phyloP scores from a whole-genome alignment of 1,284 basidiomycete genomes.

The Neolentinus lepideus region DNA sequence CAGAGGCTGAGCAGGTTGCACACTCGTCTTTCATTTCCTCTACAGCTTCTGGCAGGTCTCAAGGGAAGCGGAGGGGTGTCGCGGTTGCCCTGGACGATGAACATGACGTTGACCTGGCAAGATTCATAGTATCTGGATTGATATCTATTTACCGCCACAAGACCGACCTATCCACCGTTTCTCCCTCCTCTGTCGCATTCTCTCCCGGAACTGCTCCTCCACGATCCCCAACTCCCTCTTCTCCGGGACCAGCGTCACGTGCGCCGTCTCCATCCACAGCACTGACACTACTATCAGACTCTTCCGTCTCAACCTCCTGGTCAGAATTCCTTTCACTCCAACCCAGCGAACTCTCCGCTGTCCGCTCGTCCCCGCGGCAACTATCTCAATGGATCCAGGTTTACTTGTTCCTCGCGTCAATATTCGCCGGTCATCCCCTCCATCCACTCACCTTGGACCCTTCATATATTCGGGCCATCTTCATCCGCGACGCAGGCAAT shows the following conservation, averaged over 20 bases:
- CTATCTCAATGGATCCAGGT: constrained; percentile 37
- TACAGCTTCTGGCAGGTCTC: too few relatives aligned
- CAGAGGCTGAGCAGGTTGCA: constrained; percentile 11
- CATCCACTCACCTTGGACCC: constrained; percentile 5
- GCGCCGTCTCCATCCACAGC: neutral
- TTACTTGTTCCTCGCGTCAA: constrained; percentile 37
- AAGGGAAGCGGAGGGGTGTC: constrained; percentile 2
- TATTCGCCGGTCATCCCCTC: constrained; percentile 8
- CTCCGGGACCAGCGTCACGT: neutral
- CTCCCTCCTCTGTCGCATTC: neutral
- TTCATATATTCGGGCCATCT: constrained; percentile 35
- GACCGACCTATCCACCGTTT: neutral
- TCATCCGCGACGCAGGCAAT: constrained; percentile 57
- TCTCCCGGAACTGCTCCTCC: neutral
- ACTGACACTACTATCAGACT: neutral
- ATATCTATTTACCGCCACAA: constrained; percentile 9
- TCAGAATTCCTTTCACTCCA: constrained; percentile 37
- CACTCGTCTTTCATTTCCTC: neutral
- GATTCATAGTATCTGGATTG: constrained; percentile 11
- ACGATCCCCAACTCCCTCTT: neutral
- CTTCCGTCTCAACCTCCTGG: constrained; percentile 22
- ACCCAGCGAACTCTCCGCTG: constrained; percentile 37
- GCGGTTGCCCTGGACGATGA: constrained; percentile 10
- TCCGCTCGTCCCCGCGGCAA: constrained; percentile 31
- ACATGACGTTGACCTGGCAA: constrained; percentile 14